Conservation (phyloP, 2,329 filamentous ascomycete genomes). For the Ophiostoma australiae region DNA sequence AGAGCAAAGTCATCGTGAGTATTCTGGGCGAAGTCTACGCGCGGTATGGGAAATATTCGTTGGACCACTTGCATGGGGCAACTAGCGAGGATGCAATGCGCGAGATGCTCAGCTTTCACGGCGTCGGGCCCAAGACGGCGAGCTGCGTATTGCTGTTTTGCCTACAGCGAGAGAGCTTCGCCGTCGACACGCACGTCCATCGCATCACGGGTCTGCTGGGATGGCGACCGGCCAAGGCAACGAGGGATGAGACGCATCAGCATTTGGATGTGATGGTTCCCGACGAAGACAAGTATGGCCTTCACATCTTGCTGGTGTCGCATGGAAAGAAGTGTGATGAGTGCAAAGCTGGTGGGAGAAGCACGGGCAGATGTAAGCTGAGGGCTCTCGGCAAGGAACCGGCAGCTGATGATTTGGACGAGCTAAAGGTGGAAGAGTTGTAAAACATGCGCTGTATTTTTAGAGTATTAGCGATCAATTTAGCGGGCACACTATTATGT, state of each 20-base stretch:
- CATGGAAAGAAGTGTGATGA: constrained; percentile 9
- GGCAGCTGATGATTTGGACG: not conserved
- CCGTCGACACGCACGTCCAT: constrained; percentile 14
- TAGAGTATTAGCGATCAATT: not conserved
- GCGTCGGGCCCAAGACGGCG: constrained; percentile 15
- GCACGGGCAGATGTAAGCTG: not conserved
- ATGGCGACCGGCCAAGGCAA: constrained; percentile 11
- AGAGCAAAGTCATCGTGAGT: constrained; percentile 9
- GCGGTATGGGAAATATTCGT: constrained; percentile 3
- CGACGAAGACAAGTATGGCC: constrained; percentile 5
- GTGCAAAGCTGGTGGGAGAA: not conserved
- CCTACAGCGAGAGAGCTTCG: constrained; percentile 8
- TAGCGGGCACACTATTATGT: not conserved
- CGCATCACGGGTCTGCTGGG: constrained; percentile 13
- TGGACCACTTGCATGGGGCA: constrained; percentile 14
- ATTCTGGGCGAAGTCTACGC: not conserved
- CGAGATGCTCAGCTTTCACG: constrained; percentile 9
- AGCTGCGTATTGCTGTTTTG: constrained; percentile 13
- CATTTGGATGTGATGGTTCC: constrained; percentile 11
- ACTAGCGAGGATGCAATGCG: not conserved
- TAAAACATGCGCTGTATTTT: not conserved
- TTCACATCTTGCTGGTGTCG: constrained; percentile 11
- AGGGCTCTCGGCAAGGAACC: not conserved
- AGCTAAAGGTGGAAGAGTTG: not conserved
- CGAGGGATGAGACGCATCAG: constrained; percentile 1